A percentile compares a stretch with the other conserved stretches of the same genome.
phyloP scores from a whole-genome alignment of 78 protist genomes.

The Dictyostelium capitatum region DNA sequence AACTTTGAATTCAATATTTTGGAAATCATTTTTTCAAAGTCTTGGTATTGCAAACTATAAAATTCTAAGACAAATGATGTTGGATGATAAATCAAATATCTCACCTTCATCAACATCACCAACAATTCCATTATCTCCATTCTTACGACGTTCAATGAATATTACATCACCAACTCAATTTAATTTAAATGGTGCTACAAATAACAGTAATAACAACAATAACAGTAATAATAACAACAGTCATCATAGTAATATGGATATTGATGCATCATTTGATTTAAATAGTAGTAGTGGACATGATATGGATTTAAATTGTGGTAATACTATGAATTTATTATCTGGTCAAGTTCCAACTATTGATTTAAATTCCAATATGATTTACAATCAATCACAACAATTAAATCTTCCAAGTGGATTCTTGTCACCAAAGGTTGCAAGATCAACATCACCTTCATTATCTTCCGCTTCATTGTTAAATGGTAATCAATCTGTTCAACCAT shows the following conservation, averaged over 20 bases:
- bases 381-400: not conserved
- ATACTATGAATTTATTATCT: too few species aligned
- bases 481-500: not conserved
- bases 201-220: not conserved
- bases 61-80: slow-evolving; percentile 24
- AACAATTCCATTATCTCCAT: slow-evolving; percentile 60
- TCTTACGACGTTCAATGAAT: slow-evolving; percentile 33
- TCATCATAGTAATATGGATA: slow-evolving; percentile 2
- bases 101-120: slow-evolving; percentile 50
- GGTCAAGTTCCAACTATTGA: not conserved
- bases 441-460: slow-evolving; percentile 21
- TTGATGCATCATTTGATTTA: slow-evolving; percentile 22
- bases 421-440: slow-evolving; percentile 38
- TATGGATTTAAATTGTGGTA: too few species aligned
- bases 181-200: not conserved
- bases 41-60: slow-evolving; percentile 16
- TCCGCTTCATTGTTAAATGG: not conserved
- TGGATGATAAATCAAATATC: slow-evolving; percentile 6
- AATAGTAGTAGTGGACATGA: not conserved
- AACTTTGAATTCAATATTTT: slow-evolving; percentile 8
- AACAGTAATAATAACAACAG: not conserved
- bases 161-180: slow-evolving; percentile 9
- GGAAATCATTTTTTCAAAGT: slow-evolving; percentile 43
- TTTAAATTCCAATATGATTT: not conserved
- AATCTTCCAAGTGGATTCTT: slow-evolving; percentile 42